Base-by-base conservation (phyloP, 192 early-diverging fungal species). In the Martensiomyces pterosporus region DNA sequence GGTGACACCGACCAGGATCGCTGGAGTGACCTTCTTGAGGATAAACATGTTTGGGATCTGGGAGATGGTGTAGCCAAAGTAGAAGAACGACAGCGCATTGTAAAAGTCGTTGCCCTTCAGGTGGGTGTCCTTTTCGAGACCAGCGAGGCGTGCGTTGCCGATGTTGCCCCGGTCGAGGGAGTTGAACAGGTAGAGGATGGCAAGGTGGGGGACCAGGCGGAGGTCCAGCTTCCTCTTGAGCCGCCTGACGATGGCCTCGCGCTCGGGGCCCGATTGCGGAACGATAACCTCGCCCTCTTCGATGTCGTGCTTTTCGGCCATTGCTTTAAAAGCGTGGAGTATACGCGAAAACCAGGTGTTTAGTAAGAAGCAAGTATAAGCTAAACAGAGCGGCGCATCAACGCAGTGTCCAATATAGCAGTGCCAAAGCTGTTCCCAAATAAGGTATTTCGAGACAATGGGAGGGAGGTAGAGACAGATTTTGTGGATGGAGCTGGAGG, bases 1-100 rank as follows among this genome's bases (percentile, higher is more conserved):
- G 9, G 84, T 78, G 0, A 79, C 49, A 16, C 77, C 79, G 18
- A 86, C 66, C 77, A 87, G 85, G 2, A 69, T 42, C 2, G 76
- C 23, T 10, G 88, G 76, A n/a, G 73, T 74, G 32, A 83, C 56
- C 4, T 70, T 76, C 15, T 85, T 85, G 41, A 90, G 55, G 13
- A 88, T 60, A 41, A 86, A 69, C 75, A 89, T 92, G 35, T 83
- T 83, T 4, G 88, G 90, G 7, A 92, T 69, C 60, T 92, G 87
- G 46, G 84, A 89, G 24, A 88, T 41, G 34, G 85, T 81, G 64
- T 89, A 85, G 4, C 62, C 68, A 46, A 77, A 46, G 24, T 72
- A 78, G 65, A 79, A 80, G 36, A 73, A 52, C 24, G 66, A 73
- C 24, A 78, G 64, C 3, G 60, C 71, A 33, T 64, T 72, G 57